Evolutionary conservation across 202 grass and related monocot genomes (phyloP).

Genomic region (Saccharum hybrid): DNA sequence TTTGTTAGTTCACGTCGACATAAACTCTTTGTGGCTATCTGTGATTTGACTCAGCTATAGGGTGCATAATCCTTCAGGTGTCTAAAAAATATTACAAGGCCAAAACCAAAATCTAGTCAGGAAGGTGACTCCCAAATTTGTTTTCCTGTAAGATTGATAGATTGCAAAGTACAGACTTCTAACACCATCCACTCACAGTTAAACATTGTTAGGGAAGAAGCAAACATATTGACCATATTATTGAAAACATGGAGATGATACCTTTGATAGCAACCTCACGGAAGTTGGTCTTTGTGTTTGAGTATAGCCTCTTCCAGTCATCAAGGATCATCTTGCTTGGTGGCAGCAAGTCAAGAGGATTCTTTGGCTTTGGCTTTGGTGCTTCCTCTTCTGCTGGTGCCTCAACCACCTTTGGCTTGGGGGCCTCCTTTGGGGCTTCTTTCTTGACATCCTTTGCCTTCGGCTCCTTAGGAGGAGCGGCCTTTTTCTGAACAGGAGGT

Average conservation of each 20-base stretch:
- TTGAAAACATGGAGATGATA: slow-evolving; percentile 16
- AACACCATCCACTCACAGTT: neutral
- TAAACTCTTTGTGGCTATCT: neutral
- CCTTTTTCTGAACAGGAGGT: slow-evolving; percentile 68
- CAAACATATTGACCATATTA: neutral
- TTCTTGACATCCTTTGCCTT: slow-evolving; percentile 71
- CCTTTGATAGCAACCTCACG: slow-evolving; percentile 94
- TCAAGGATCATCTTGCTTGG: slow-evolving; percentile 96
- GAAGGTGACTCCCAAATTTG: neutral
- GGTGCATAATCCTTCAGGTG: too few relatives aligned
- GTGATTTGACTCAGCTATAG: neutral
- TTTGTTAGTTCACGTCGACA: neutral
- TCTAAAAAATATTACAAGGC: neutral
- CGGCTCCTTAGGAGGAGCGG: slow-evolving; percentile 57
- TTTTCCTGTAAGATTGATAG: neutral
- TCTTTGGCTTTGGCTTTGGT: slow-evolving; percentile 88
- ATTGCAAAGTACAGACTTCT: neutral
- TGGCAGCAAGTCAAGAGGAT: slow-evolving; percentile 89
- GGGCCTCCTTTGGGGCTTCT: slow-evolving; percentile 59
- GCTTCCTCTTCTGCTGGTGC: slow-evolving; percentile 77
- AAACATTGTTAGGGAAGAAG: neutral
- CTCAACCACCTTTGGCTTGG: slow-evolving; percentile 66
- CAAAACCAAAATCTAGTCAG: neutral
- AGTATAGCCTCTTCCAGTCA: slow-evolving; percentile 98
- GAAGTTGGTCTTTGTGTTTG: slow-evolving; percentile 99